Conservation (phyloP, 345 rosid genomes). For the Cardamine resedifolia region DNA sequence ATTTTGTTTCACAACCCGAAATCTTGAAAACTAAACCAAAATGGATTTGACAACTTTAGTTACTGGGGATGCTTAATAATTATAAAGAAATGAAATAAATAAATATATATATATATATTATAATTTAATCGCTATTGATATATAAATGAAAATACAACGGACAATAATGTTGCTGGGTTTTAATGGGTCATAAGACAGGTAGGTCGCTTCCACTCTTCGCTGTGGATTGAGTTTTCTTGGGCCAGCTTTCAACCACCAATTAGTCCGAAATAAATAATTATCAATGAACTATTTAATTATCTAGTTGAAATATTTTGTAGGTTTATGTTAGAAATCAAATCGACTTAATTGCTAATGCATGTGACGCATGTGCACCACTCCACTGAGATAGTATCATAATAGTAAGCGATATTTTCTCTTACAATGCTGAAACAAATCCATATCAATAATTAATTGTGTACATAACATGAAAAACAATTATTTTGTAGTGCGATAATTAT, state of each 20-base stretch:
- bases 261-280: conserved; percentile 1
- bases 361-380: conserved; percentile 42
- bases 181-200: conserved; percentile 34
- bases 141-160: background rate
- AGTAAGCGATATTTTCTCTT: background rate
- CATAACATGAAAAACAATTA: background rate
- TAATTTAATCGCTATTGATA: background rate
- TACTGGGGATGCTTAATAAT: background rate
- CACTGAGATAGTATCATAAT: background rate
- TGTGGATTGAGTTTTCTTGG: conserved; percentile 27
- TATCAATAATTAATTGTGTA: background rate
- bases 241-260: conserved; percentile 39
- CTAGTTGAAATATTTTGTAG: conserved; percentile 21
- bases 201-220: conserved; percentile 31
- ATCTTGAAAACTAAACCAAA: background rate
- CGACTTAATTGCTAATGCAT: conserved; percentile 37
- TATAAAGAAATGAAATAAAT: background rate
- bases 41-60: background rate
- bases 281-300: conserved; percentile 10
- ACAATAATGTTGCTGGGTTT: conserved; percentile 27
- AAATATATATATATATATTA: background rate
- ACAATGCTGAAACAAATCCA: background rate
- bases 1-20: background rate
- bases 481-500: background rate
- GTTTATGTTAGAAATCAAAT: background rate